Conservation (phyloP, 1,139 yeast species). For the Pichia sp. region DNA sequence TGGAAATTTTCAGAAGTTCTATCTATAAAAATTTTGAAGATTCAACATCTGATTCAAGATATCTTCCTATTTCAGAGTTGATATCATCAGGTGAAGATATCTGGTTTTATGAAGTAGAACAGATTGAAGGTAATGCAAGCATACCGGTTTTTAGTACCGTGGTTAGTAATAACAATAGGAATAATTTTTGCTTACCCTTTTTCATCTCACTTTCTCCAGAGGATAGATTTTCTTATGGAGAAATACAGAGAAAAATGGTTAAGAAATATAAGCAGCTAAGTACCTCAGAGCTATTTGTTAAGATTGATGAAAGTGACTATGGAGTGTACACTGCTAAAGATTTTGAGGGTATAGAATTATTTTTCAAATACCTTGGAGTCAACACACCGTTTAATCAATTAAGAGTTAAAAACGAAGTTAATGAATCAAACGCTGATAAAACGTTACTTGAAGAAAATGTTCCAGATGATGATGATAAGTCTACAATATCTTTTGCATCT, state of each 20-base stretch:
- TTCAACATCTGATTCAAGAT: conserved; percentile 50
- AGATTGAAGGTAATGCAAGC: conserved; percentile 42
- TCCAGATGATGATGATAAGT: conserved; percentile 32
- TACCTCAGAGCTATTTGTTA: conserved; percentile 31
- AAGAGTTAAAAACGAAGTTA: not conserved
- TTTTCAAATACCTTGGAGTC: conserved; percentile 15
- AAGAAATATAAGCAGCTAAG: conserved; percentile 39
- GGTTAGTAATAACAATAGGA: conserved; percentile 37
- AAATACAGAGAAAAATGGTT: conserved; percentile 54
- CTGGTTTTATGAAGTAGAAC: conserved; percentile 63
- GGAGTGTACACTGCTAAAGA: conserved; percentile 34
- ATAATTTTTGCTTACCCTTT: conserved; percentile 67
- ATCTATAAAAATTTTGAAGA: conserved; percentile 71
- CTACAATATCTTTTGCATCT: conserved; percentile 49
- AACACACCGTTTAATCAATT: not conserved
- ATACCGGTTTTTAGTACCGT: conserved; percentile 67
- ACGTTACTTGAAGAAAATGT: not conserved
- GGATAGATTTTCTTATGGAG: conserved; percentile 50
- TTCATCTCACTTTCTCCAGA: conserved; percentile 50
- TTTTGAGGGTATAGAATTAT: conserved; percentile 33
- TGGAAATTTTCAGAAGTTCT: conserved; percentile 67
- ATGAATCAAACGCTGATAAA: not conserved
- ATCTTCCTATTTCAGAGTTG: conserved; percentile 65
- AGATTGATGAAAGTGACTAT: conserved; percentile 18
- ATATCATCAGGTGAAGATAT: conserved; percentile 62